phyloP scores from a whole-genome alignment of 2,329 filamentous ascomycete genomes.

The Ophiostoma sp. region DNA sequence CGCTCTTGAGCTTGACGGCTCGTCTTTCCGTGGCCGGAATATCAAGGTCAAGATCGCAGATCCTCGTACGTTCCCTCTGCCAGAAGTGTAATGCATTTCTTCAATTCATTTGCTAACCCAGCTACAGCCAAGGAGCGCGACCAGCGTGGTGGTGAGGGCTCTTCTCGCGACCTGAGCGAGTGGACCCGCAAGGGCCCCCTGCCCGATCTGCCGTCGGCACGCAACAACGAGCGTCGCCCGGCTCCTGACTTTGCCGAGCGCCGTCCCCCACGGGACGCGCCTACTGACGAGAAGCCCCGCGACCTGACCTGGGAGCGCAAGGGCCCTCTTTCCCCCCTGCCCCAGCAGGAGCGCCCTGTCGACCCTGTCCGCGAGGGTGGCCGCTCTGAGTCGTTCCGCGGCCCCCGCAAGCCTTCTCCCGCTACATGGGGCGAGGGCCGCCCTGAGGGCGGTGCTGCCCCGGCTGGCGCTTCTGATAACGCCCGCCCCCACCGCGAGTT shows the following conservation, averaged over 20 bases:
- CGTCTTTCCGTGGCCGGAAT: constrained; percentile 80
- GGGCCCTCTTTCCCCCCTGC: constrained; percentile 78
- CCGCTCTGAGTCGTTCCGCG: constrained; percentile 58
- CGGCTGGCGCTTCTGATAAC: constrained; percentile 52
- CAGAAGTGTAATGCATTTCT: not conserved
- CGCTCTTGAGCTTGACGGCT: constrained; percentile 79
- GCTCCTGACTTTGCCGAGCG: constrained; percentile 63
- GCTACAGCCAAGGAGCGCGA: constrained; percentile 77
- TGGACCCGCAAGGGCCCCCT: constrained; percentile 89
- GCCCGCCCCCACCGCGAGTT: constrained; percentile 79
- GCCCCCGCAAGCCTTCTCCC: constrained; percentile 67
- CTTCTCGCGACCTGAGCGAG: constrained; percentile 75
- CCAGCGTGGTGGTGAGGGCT: constrained; percentile 63
- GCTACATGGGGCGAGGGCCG: constrained; percentile 74
- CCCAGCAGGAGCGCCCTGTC: constrained; percentile 49
- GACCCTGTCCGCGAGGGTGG: constrained; percentile 57
- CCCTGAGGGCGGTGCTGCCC: constrained; percentile 23
- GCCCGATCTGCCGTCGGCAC: constrained; percentile 41
- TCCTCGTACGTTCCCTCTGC: constrained; percentile 73
- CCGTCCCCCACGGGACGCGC: constrained; percentile 66
- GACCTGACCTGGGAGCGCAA: constrained; percentile 93
- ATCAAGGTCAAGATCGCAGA: constrained; percentile 96
- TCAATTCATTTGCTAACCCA: constrained; percentile 18
- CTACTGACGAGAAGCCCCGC: constrained; percentile 70
- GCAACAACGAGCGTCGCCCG: constrained; percentile 47